Evolutionary conservation across 108 stramenopile genomes (phyloP), one percentile per base, ranked within the genome.

Genomic region (Pseudonitzschia pungens): DNA sequence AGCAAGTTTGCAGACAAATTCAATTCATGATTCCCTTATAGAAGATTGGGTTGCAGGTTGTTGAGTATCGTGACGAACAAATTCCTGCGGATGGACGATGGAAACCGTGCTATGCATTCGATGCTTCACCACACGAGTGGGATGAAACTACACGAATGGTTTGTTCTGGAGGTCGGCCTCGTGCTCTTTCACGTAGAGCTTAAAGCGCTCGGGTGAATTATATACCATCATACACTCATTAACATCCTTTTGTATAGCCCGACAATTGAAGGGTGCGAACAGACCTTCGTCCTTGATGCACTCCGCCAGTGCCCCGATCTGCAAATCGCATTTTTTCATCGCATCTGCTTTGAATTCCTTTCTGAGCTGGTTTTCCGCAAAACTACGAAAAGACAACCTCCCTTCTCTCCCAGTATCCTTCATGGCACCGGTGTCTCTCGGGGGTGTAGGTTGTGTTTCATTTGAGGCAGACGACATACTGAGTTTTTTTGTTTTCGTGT

Each of bases 331-430:
- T 42, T 84, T 91, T 71, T 89, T 83, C 53, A 92, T 83, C 28
- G 93, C 93, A 26, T 74, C 83, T 27, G 84, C 84, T 57, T 92
- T 91, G 78, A 92, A 90, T 77, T 94, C 93, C 28, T 80, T 83
- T 66, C 90, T 84, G 73, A 96, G 77, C 77, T 86, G 83, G 74
- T 94, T 84, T 58, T 95, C 94, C n/a, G 87, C 90, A 77, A 89
- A 88, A 53, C 86, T 78, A 8, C 71, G 65, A 60, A 78, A 78
- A 24, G 70, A 71, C 0, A 78, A 56, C 2, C 77, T 50, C 2
- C 71, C 67, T 24, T 72, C 77, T 52, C 77, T 72, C 7, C 78
- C 73, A 8, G 59, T 29, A 54, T 79, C 78, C 54, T 79, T 79
- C 27, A 74, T 65, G 1, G 51, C 41, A 43, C 65, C 70, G 43